Percentiles rank a stretch among this genome's conserved stretches.
Evolutionary conservation across 2,329 filamentous ascomycete genomes (phyloP).

Genomic region (Pseudocercospora fuligena): DNA sequence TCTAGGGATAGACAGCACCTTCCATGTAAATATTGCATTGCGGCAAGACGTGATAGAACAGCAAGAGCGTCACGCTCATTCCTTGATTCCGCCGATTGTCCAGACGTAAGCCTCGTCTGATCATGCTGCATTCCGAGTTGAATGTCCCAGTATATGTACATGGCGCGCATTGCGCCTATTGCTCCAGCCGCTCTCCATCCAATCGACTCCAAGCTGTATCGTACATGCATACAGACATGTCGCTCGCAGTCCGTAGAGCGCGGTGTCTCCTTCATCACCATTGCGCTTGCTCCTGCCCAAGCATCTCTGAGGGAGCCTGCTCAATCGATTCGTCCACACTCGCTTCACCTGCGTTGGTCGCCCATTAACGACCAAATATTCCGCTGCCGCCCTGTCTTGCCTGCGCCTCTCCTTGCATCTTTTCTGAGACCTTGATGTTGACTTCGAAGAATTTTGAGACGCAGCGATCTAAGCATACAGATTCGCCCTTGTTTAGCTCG

Average conservation of each 20-base stretch:
- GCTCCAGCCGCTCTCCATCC: not conserved
- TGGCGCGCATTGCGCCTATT: not conserved
- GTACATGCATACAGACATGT: not conserved
- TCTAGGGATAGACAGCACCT: slow-evolving; percentile 1
- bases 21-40: slow-evolving; percentile 6
- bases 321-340: not conserved
- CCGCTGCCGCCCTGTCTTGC: slow-evolving; percentile 64
- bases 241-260: not conserved
- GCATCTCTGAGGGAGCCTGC: not conserved
- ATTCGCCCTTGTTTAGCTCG: slow-evolving; percentile 98
- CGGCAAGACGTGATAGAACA: not conserved
- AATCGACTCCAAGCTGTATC: not conserved
- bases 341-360: not conserved
- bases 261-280: not conserved
- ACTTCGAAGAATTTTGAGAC: slow-evolving; percentile 98
- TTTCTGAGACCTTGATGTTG: slow-evolving; percentile 95
- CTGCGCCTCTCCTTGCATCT: slow-evolving; percentile 87
- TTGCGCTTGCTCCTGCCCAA: not conserved
- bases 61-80: not conserved
- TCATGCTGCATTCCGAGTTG: slow-evolving; percentile 6
- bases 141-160: slow-evolving; percentile 26
- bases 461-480: slow-evolving; percentile 96
- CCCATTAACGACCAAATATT: slow-evolving; percentile 35
- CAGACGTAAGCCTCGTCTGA: not conserved
- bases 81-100: not conserved